phyloP scores from a whole-genome alignment of 2,329 filamentous ascomycete species.

The Celoporthe dispersa region DNA sequence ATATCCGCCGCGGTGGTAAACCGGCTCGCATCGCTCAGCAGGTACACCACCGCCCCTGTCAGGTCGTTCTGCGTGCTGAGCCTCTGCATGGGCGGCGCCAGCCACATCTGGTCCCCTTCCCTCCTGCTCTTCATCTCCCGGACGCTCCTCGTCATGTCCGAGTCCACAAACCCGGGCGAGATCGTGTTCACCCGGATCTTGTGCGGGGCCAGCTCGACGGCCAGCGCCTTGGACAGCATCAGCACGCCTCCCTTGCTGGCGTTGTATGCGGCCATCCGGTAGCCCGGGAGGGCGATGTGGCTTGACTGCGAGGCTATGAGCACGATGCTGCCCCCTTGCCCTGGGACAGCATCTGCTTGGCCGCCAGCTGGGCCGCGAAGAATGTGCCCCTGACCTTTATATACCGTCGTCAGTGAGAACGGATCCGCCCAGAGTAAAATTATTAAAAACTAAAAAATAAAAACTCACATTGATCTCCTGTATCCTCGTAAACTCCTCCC shows the following conservation, averaged over 20 bases:
- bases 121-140: conserved; percentile 39
- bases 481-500: conserved; percentile 46
- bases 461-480: conserved; percentile 47
- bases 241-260: conserved; percentile 48
- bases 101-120: conserved; percentile 43
- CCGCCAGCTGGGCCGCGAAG: conserved; percentile 44
- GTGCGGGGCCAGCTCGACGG: conserved; percentile 43
- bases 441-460: neutral
- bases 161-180: conserved; percentile 45
- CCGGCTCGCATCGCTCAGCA: conserved; percentile 48
- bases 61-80: conserved; percentile 48
- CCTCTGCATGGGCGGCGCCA: conserved; percentile 44
- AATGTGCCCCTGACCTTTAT: conserved; percentile 45
- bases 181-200: conserved; percentile 45
- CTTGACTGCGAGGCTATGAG: conserved; percentile 44
- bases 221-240: conserved; percentile 45
- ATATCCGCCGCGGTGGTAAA: conserved; percentile 51
- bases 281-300: conserved; percentile 42
- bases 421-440: neutral
- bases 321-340: conserved; percentile 45
- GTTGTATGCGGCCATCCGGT: conserved; percentile 48
- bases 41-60: conserved; percentile 46
- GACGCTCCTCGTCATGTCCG: conserved; percentile 41
- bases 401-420: neutral
- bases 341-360: conserved; percentile 47